These are phyloP conservation scores for Exobasidium rhododendri DNA, from an alignment of 1,284 basidiomycete genomes.

Conservation along the genomic window DNA sequence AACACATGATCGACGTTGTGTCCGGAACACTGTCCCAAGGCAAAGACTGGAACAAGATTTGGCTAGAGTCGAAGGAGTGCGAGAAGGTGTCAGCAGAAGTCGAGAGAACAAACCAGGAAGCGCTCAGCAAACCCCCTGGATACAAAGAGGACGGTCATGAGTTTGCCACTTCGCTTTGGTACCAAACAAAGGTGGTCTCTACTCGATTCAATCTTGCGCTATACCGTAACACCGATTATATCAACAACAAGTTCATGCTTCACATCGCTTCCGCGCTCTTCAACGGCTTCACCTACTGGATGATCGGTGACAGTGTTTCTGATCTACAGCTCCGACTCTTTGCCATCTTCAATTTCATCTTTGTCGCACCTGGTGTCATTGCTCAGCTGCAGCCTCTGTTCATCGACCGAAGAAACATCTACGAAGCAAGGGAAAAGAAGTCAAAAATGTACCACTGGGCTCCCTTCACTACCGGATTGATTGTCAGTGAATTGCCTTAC, in stretches of 20 bases:
- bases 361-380: conserved; percentile 73
- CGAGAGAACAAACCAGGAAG: not conserved
- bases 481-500: conserved; percentile 65
- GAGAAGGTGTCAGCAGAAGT: conserved; percentile 8
- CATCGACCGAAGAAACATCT: conserved; percentile 66
- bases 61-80: not conserved
- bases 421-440: conserved; percentile 55
- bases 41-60: conserved; percentile 28
- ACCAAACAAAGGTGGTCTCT: conserved; percentile 44
- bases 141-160: conserved; percentile 1
- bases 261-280: conserved; percentile 66
- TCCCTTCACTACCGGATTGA: conserved; percentile 51
- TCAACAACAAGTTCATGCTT: conserved; percentile 57
- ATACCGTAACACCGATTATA: conserved; percentile 49
- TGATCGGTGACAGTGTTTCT: conserved; percentile 66
- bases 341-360: conserved; percentile 60
- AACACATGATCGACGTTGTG: conserved; percentile 58
- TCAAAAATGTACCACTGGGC: conserved; percentile 40
- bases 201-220: conserved; percentile 42
- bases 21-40: not conserved
- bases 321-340: conserved; percentile 82
- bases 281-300: conserved; percentile 77
- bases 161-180: conserved; percentile 27
- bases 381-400: conserved; percentile 74
- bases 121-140: conserved; percentile 3